These are phyloP conservation scores for Linnemannia elongata DNA, from an alignment of 192 early-diverging fungal genomes.

Conservation along the genomic window DNA sequence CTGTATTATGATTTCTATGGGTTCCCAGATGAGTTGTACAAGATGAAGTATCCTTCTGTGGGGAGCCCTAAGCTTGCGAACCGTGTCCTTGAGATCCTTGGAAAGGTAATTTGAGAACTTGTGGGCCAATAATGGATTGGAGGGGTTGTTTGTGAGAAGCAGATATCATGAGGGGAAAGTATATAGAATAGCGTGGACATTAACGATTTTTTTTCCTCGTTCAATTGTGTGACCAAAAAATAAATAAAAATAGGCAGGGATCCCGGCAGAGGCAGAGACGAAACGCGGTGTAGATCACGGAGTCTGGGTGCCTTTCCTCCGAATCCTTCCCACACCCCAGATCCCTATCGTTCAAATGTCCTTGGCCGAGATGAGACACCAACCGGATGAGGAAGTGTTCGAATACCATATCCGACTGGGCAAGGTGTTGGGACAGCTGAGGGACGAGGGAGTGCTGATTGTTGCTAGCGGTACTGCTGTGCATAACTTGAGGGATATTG, in stretches of 20 bases:
- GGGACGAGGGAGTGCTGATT: constrained; percentile 72
- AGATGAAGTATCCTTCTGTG: constrained; percentile 69
- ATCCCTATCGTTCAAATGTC: constrained; percentile 79
- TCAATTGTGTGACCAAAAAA: neutral
- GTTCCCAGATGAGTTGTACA: constrained; percentile 72
- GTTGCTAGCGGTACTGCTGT: constrained; percentile 77
- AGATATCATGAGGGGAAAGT: neutral
- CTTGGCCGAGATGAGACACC: constrained; percentile 54
- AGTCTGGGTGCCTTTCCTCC: constrained; percentile 76
- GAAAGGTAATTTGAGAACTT: constrained; percentile 48
- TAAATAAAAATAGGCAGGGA: constrained; percentile 38
- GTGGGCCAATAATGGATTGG: no score
- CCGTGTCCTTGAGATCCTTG: constrained; percentile 65
- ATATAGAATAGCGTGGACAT: neutral
- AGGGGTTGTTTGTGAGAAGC: neutral
- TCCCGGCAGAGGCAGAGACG: constrained; percentile 59
- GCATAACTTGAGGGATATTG: constrained; percentile 74
- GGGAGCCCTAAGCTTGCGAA: constrained; percentile 66
- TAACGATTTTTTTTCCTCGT: neutral
- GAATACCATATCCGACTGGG: constrained; percentile 69
- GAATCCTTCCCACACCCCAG: constrained; percentile 67
- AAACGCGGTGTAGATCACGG: constrained; percentile 79
- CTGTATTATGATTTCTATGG: constrained; percentile 79
- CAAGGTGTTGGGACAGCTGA: constrained; percentile 53
- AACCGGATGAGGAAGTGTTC: constrained; percentile 64